These are phyloP conservation scores for Phanerochaete carnosa DNA, from an alignment of 768 basidiomycete genomes.

Conservation along the genomic window DNA sequence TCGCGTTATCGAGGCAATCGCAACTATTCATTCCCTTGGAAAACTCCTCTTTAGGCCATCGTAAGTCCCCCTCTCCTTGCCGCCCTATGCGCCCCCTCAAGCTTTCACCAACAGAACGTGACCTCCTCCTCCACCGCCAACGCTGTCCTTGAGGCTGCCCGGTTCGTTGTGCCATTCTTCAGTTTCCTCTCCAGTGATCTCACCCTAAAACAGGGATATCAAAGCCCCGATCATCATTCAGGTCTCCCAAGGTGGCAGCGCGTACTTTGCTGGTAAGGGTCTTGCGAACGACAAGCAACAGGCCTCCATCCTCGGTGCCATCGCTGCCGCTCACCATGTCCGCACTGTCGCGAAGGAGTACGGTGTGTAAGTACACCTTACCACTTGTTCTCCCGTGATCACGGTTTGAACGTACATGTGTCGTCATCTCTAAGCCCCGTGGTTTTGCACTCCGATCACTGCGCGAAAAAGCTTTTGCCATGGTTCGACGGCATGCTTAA, in stretches of 20 bases:
- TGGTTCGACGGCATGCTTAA: conserved; percentile 99
- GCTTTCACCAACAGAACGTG: conserved; percentile 64
- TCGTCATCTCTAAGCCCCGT: conserved; percentile 69
- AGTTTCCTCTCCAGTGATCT: neutral
- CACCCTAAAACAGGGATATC: conserved; percentile 60
- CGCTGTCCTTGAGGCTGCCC: conserved; percentile 92
- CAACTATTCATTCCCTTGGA: conserved; percentile 3
- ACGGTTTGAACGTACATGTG: conserved; percentile 1
- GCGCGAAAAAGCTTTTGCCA: conserved; percentile 94
- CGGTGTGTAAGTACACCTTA: conserved; percentile 69
- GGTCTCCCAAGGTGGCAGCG: conserved; percentile 94
- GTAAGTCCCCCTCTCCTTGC: conserved; percentile 43
- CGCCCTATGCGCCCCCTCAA: neutral
- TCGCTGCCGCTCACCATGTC: conserved; percentile 90
- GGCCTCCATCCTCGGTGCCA: conserved; percentile 90
- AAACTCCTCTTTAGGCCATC: conserved; percentile 53
- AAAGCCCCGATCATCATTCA: conserved; percentile 98
- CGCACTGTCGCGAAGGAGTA: conserved; percentile 85
- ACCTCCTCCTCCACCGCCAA: conserved; percentile 96
- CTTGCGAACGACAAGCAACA: conserved; percentile 93
- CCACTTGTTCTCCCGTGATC: conserved; percentile 1
- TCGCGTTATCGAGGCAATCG: neutral
- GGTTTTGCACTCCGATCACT: conserved; percentile 97
- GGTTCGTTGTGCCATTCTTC: conserved; percentile 41
- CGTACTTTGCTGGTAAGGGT: conserved; percentile 96